phyloP scores from a whole-genome alignment of 306 rosid species.

The barrel medic (Medicago truncatula) region DNA sequence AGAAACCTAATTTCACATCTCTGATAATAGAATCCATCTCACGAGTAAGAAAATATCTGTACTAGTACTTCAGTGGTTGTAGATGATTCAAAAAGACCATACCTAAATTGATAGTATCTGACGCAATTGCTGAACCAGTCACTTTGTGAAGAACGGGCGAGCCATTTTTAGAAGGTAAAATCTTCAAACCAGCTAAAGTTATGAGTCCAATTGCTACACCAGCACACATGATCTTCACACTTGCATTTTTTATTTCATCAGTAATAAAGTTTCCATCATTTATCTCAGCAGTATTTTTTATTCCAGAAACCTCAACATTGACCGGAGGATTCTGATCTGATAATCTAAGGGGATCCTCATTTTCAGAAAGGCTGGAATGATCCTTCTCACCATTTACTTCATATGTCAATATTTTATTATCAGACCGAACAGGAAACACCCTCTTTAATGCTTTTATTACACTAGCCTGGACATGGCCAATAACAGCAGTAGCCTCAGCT shows the following conservation, averaged over 20 bases:
- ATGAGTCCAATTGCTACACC: slow-evolving; percentile 83
- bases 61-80: not conserved
- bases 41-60: not conserved
- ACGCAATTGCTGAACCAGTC: slow-evolving; percentile 56
- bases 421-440: slow-evolving; percentile 76
- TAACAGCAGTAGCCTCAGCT: slow-evolving; percentile 94
- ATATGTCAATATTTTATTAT: slow-evolving; percentile 48
- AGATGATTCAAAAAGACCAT: slow-evolving; percentile 38
- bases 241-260: slow-evolving; percentile 74
- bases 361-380: slow-evolving; percentile 52
- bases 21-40: slow-evolving; percentile 17
- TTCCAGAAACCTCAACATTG: slow-evolving; percentile 55
- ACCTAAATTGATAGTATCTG: slow-evolving; percentile 64
- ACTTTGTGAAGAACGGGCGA: slow-evolving; percentile 49
- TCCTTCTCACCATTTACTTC: slow-evolving; percentile 56
- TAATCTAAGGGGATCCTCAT: slow-evolving; percentile 52
- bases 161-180: slow-evolving; percentile 62
- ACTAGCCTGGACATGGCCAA: slow-evolving; percentile 83
- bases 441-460: slow-evolving; percentile 80
- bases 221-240: slow-evolving; percentile 84
- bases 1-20: slow-evolving; percentile 32
- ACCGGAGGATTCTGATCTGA: slow-evolving; percentile 51
- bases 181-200: slow-evolving; percentile 76
- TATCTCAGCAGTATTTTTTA: slow-evolving; percentile 43
- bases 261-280: slow-evolving; percentile 57